Evolutionary conservation across 495 filamentous ascomycete genomes (phyloP).

Genomic region (Zalerion maritima): DNA sequence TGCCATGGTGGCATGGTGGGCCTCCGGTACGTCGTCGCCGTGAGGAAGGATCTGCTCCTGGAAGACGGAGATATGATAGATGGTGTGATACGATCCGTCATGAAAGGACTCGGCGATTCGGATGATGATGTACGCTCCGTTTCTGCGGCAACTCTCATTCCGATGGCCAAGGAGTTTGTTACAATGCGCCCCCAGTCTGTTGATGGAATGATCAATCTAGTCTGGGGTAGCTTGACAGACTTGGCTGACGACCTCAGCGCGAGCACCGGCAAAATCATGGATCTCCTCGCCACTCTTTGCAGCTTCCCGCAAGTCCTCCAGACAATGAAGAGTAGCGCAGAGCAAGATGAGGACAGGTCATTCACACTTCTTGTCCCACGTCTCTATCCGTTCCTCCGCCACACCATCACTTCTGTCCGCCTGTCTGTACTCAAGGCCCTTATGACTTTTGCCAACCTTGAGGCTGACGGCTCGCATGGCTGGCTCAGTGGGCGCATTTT

Average conservation of each 20-base stretch:
- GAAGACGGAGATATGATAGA: constrained; percentile 75
- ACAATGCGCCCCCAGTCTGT: constrained; percentile 62
- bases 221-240: constrained; percentile 94
- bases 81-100: constrained; percentile 79
- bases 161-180: constrained; percentile 89
- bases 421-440: constrained; percentile 85
- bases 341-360: constrained; percentile 65
- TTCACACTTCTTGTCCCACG: constrained; percentile 86
- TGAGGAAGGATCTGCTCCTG: constrained; percentile 80
- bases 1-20: constrained; percentile 98
- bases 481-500: constrained; percentile 88
- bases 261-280: constrained; percentile 96
- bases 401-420: constrained; percentile 91
- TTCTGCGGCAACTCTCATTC: constrained; percentile 89
- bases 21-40: constrained; percentile 81
- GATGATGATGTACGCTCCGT: constrained; percentile 96
- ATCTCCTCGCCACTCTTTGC: constrained; percentile 87
- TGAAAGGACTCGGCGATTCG: constrained; percentile 78
- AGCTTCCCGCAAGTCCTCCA: constrained; percentile 84
- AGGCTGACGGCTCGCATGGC: constrained; percentile 65
- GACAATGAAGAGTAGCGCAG: constrained; percentile 85
- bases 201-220: constrained; percentile 71
- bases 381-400: constrained; percentile 88
- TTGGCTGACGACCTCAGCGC: constrained; percentile 92
- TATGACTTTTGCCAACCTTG: constrained; percentile 79